phyloP scores from a whole-genome alignment of 257 asterid species.

The Henckelia pumila region DNA sequence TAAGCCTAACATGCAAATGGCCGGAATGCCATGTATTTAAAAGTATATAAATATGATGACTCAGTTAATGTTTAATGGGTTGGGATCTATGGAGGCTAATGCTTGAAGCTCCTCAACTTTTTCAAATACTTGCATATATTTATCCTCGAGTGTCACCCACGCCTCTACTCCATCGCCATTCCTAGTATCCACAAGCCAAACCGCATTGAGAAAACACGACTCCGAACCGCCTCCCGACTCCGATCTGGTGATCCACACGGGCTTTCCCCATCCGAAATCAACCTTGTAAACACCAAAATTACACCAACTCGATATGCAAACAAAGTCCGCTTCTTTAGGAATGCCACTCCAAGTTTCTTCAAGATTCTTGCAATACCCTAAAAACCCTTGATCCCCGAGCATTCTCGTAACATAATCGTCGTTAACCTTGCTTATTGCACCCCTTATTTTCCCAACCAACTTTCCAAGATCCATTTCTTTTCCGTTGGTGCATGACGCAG shows the following conservation, averaged over 20 bases:
- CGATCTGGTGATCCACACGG: constrained; percentile 38
- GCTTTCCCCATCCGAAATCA: constrained; percentile 45
- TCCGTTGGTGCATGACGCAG: constrained; percentile 24
- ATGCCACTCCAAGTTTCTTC: constrained; percentile 30
- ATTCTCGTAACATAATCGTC: constrained; percentile 33
- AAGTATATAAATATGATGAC: too few relatives aligned
- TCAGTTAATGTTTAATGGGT: too few relatives aligned
- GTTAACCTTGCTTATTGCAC: constrained; percentile 28
- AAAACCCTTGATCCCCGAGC: constrained; percentile 34
- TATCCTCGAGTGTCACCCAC: constrained; percentile 38
- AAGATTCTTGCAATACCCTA: constrained; percentile 35
- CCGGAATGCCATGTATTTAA: too few relatives aligned
- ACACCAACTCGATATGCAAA: constrained; percentile 51
- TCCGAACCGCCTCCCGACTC: constrained; percentile 35
- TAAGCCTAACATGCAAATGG: too few relatives aligned
- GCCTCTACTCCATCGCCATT: constrained; percentile 45
- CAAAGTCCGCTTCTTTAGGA: constrained; percentile 27
- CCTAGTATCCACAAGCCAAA: constrained; percentile 40
- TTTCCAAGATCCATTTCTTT: constrained; percentile 17
- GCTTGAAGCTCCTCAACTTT: constrained; percentile 28
- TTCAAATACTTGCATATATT: constrained; percentile 25
- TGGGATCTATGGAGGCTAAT: neutral
- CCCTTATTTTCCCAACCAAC: constrained; percentile 30
- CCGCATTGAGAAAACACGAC: constrained; percentile 28
- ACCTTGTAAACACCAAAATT: constrained; percentile 38